Conservation (phyloP, 768 basidiomycete species). For the Kwoniella europaea region DNA sequence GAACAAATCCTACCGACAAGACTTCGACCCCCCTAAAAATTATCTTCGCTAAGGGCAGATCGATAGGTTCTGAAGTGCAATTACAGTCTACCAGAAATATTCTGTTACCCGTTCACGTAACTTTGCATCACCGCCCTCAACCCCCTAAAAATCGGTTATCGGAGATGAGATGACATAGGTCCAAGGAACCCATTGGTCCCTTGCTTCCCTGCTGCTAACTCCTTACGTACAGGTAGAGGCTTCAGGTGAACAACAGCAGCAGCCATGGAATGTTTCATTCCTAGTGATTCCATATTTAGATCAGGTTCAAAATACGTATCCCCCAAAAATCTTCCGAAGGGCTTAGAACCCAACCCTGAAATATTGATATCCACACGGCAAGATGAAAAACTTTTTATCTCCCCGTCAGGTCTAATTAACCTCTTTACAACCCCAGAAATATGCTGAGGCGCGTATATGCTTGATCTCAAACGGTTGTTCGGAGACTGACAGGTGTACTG, state of each 20-base stretch:
- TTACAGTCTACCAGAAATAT: neutral
- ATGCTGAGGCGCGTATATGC: neutral
- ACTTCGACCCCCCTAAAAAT: neutral
- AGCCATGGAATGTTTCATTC: neutral
- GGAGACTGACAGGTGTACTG: too few species aligned
- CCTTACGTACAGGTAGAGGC: neutral
- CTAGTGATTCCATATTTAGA: neutral
- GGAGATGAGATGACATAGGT: neutral
- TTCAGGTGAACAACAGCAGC: neutral
- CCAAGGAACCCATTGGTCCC: neutral
- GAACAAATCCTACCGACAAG: neutral
- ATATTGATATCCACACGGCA: constrained; percentile 2
- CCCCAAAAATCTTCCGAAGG: neutral
- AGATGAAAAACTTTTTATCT: neutral
- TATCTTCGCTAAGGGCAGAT: neutral
- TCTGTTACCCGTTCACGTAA: neutral
- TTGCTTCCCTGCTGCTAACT: neutral
- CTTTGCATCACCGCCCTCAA: too few species aligned
- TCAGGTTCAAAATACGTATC: neutral
- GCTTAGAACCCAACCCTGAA: neutral
- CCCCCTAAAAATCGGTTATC: neutral
- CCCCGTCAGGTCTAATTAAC: neutral
- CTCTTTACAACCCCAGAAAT: neutral
- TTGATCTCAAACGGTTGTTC: neutral
- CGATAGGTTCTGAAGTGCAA: neutral